Evolutionary conservation across 805 yeast genomes (phyloP), one percentile per base, ranked within the genome.

Genomic region (Cyberlindnera maritima): DNA sequence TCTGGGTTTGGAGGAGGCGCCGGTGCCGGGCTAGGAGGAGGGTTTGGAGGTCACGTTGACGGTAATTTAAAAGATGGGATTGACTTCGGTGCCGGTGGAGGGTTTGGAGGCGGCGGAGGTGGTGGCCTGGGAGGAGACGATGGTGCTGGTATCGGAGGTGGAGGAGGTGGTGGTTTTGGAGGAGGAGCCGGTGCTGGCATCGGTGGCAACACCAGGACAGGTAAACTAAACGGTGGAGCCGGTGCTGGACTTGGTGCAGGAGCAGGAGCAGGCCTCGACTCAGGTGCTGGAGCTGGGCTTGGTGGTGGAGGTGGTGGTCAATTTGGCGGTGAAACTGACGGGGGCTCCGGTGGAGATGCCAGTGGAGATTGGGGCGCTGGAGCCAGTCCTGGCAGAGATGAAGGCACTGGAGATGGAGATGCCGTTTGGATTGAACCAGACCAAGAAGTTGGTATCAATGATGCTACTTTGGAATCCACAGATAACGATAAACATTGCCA

Each of bases 31-130:
- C 15, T 37, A 6, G 40, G 40, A 15, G 32, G 31, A 13, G 32
- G 32, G 3, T 9, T 23, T 17, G 40, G 32, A 6, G 40, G 40
- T 10, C 13, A 12, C 7, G 23, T 37, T 13, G 15, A 17, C 9
- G 40, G 32, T 4, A 26, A 37, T 37, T 6, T 14, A 4, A 23
- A 15, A 25, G 32, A 37, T 15, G 40, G 40, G 3, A 12, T 37
- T 13, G 40, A 37, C 9, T 23, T 37, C 25, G 40, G 21, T 15
- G 32, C 21, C 15, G 40, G 32, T 25, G 32, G 12, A 6, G 40
- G 40, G 9, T 15, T 23, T 25, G 40, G 40, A 37, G 40, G 40
- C 4, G 40, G 40, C 9, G 40, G 32, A 9, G 40, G 40, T 20
- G 40, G 31, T 25, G 40, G 40, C 6, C 2, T n/a, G 10, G 40